A percentile compares a stretch with the other conserved stretches of the same genome.
Evolutionary conservation across 1,284 basidiomycete species (phyloP).

Genomic region (Volvariella surrecta): DNA sequence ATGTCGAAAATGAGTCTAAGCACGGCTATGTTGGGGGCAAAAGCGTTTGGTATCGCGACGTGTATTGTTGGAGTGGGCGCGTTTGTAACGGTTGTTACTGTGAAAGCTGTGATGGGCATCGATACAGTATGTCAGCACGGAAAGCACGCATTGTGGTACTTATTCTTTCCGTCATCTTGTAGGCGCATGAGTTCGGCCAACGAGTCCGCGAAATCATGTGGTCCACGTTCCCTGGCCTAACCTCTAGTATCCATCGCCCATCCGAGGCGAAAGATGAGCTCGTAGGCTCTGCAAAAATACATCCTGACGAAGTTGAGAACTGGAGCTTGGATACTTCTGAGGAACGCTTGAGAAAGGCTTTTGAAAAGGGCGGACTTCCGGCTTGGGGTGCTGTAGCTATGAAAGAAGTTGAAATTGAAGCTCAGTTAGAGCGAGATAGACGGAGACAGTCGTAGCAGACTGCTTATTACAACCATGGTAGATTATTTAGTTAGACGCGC

Average conservation of each 20-base stretch:
- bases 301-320: constrained; percentile 12
- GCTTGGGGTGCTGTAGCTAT: constrained; percentile 42
- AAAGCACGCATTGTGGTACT: constrained; percentile 3
- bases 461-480: too few species aligned
- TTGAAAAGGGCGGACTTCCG: constrained; percentile 43
- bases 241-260: constrained; percentile 39
- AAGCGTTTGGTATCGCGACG: constrained; percentile 33
- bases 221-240: constrained; percentile 37
- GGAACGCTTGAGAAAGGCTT: constrained; percentile 40
- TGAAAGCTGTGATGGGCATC: constrained; percentile 26
- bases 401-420: constrained; percentile 48
- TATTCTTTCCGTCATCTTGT: constrained; percentile 1
- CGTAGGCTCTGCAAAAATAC: constrained; percentile 4
- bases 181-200: constrained; percentile 50
- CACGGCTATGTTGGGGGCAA: constrained; percentile 25
- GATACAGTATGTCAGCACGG: constrained; percentile 21
- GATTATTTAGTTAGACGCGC: too few species aligned
- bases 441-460: constrained; percentile 12
- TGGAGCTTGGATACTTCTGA: constrained; percentile 48
- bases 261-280: constrained; percentile 26
- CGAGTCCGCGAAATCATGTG: constrained; percentile 39
- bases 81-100: constrained; percentile 17
- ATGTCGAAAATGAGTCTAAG: constrained; percentile 23
- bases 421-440: constrained; percentile 32
- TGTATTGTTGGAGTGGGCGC: constrained; percentile 26